Conservation (phyloP, 495 filamentous ascomycete genomes). For the Penicillium silybi region DNA sequence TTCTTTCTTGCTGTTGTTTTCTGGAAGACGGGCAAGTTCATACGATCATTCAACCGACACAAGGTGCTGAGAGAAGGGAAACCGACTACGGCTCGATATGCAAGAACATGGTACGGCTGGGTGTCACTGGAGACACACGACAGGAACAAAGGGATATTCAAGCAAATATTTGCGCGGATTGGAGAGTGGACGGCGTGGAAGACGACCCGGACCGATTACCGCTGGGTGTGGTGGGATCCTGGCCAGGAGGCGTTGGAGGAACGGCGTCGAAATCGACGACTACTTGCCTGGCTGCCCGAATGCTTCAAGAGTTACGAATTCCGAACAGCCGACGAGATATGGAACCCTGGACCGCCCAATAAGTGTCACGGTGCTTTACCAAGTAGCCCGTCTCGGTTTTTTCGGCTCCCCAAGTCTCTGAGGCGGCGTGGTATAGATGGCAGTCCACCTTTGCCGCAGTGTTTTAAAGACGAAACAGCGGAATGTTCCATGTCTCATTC, state of each 20-base stretch:
- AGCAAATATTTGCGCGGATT: constrained; percentile 15
- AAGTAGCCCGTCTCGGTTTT: background rate
- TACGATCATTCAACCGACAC: constrained; percentile 31
- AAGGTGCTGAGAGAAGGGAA: constrained; percentile 34
- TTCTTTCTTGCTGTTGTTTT: constrained; percentile 38
- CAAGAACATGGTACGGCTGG: constrained; percentile 48
- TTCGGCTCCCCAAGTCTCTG: background rate
- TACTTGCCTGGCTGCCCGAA: constrained; percentile 20
- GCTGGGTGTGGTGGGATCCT: constrained; percentile 45
- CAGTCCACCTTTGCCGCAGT: background rate
- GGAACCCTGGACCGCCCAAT: constrained; percentile 19
- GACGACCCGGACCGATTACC: constrained; percentile 31
- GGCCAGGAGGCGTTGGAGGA: constrained; percentile 19
- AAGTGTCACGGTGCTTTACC: constrained; percentile 16
- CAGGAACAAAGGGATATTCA: constrained; percentile 22
- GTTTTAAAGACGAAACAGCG: background rate
- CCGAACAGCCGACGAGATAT: constrained; percentile 23
- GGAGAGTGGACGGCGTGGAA: constrained; percentile 33
- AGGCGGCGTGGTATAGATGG: background rate
- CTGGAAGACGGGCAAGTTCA: constrained; percentile 39
- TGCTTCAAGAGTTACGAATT: constrained; percentile 27
- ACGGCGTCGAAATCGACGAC: constrained; percentile 10
- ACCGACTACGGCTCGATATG: constrained; percentile 29
- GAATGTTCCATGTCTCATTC: background rate
- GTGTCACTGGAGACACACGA: constrained; percentile 31